These are phyloP conservation scores for Capronia epimyces DNA, from an alignment of 2,329 filamentous ascomycete species.

Conservation along the genomic window DNA sequence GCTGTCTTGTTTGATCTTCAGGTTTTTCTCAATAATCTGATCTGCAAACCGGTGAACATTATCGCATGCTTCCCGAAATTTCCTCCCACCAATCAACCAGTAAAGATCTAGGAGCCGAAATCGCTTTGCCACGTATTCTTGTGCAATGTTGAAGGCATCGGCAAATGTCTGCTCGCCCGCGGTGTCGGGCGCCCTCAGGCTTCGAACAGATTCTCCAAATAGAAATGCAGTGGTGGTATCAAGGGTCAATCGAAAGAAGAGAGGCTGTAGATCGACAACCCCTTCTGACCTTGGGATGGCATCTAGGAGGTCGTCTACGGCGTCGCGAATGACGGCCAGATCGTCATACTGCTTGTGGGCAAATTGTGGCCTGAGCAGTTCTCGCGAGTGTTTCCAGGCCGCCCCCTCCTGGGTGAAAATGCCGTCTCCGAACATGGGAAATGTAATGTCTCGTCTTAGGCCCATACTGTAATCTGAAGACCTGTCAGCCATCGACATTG, in stretches of 20 bases:
- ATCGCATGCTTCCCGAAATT: conserved; percentile 15
- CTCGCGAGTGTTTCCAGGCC: conserved; percentile 31
- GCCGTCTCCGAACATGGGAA: conserved; percentile 35
- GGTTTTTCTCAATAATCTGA: conserved; percentile 12
- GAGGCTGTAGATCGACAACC: conserved; percentile 42
- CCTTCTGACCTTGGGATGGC: conserved; percentile 14
- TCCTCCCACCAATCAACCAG: conserved; percentile 13
- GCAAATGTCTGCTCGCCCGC: conserved; percentile 25
- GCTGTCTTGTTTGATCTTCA: not conserved
- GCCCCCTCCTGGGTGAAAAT: conserved; percentile 40
- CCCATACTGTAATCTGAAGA: conserved; percentile 10
- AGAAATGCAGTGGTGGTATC: conserved; percentile 43
- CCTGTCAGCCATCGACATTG: not conserved
- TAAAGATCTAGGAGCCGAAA: conserved; percentile 13
- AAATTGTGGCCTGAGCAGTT: conserved; percentile 39
- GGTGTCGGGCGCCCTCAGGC: conserved; percentile 16
- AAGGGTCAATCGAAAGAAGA: conserved; percentile 48
- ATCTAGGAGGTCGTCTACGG: conserved; percentile 23
- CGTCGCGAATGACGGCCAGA: conserved; percentile 32
- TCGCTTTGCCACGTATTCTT: conserved; percentile 26
- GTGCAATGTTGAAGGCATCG: conserved; percentile 27
- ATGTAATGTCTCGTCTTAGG: conserved; percentile 6
- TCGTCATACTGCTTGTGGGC: conserved; percentile 32
- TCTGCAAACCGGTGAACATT: conserved; percentile 16
- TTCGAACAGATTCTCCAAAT: conserved; percentile 15